Base-by-base conservation (phyloP, 179 eudicot genomes). In the Corrigiola litoralis region DNA sequence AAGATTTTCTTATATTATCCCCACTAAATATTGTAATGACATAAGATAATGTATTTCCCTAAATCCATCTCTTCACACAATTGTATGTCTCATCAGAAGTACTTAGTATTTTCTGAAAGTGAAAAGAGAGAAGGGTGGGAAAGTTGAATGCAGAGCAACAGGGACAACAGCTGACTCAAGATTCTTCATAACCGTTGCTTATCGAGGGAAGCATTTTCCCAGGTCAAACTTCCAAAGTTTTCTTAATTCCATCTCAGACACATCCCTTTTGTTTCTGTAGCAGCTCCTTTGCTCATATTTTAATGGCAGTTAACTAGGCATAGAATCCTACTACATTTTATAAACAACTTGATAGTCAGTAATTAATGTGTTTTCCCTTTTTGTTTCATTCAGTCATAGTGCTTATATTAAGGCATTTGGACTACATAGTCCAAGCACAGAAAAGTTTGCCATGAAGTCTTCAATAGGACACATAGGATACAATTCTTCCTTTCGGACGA, bases 161-260 rank as follows among this genome's bases (percentile, higher is more conserved):
- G 61, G 57, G 73, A 71, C 75, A 65, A 59, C 40, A 53, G 79
- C 71, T 70, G 75, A 75, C 79, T 65, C 63, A 65, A 70, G 79
- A 75, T 75, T 75, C 79, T 75, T 75, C 71, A 54, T 53, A 58
- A 34, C 61, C 38, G n/a, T 51, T 51, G 29, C 52, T 46, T 65
- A 70, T 47, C 53, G 68, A 65, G 18, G 40, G 65, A 75, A 75
- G 56, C 79, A 75, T n/a, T 70, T 75, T 48, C 71, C 67, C 71
- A 75, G 70, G 79, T 70, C 79, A 75, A 70, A 70, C 71, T 70
- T 70, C 63, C 52, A 65, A 52, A 58, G 23, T 45, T 59, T 70
- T 69, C 41, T 63, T 50, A 21, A 40, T 58, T 38, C 67, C 70
- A 68, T 38, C 67, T 28, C 14, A 38, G 27, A 23, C 46, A 58